Evolutionary conservation across 192 early-diverging fungal species (phyloP), one percentile per base, ranked within the genome.

Genomic region (Polychytrium aggregatum): DNA sequence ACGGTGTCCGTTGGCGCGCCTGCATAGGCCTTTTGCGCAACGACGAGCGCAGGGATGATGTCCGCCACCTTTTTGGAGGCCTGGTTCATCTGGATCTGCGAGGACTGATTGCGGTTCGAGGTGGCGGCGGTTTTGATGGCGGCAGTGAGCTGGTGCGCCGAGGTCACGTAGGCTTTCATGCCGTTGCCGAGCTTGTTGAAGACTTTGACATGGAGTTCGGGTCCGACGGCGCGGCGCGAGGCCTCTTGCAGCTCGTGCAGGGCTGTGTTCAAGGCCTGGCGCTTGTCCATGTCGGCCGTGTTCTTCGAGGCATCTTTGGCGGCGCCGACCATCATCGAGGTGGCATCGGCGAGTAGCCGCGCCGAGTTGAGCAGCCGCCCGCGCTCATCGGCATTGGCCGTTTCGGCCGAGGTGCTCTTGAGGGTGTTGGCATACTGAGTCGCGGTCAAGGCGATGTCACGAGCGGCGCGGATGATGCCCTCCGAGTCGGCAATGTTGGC

Each of bases 101-200:
- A 66, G 2, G 56, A 49, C 52, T 71, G 76, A 47, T 79, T 71
- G 10, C 71, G 53, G 50, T 74, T 79, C 10, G 68, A 68, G 21
- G 60, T 34, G 1, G 62, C 67, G 10, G 61, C 44, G 27, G 43
- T 46, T 22, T 59, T 45, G 21, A 64, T 52, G 2, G 75, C 71
- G 17, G 52, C 46, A 41, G 68, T 63, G 36, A 79, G 55, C 31
- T 72, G 59, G 49, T 77, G 76, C 21, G 63, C 61, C 1, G 62
- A 64, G 7, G 66, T 44, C n/a, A 77, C 43, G 11, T 56, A 22
- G 37, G 63, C 61, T 53, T 63, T 67, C 24, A 64, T 48, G 3
- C 72, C 65, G 38, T 71, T 68, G n/a, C 55, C 40, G 0, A 77
- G 60, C 17, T 50, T 64, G 20, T 53, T 26, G 41, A 73, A 59